Base-by-base conservation (phyloP, 805 yeast species). In the Nakazawaea holstii region DNA sequence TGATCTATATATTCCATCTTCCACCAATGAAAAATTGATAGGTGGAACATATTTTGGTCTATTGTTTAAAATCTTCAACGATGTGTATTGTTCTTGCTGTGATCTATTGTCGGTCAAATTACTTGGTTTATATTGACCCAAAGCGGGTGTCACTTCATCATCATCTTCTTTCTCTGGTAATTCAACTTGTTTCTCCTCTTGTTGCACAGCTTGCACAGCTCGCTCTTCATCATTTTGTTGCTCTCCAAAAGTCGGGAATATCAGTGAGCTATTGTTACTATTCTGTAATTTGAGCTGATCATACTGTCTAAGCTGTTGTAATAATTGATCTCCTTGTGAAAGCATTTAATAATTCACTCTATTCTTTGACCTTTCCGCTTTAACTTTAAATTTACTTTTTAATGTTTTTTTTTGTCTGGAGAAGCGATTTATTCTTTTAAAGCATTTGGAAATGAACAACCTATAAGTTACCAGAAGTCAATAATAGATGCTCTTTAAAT, bases 21-120 rank as follows among this genome's bases (percentile, higher is more conserved):
- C 96, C 2, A 94, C 96, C 20, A 88, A 77, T 0, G 95, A 79
- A 58, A 92, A 92, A 64, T 89, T 91, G 55, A 94, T 72, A 0
- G 99, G 99, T 4, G 99, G 99, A 1, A 91, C 95, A 52, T 72
- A 77, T 37, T 57, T 52, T 2, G 69, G 69, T 45, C 50, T 55
- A 15, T 52, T 55, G 36, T 61, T 64, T 32, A 58, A 51, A 30
- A 65, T 65, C 44, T 57, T 62, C 33, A 65, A 54, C 10, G 67
- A 60, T 1, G 68, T 65, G 51, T 62, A 62, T 15, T 57, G 51
- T 38, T 59, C 59, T 17, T 50, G 46, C 9, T 42, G n/a, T 26
- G 13, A 6, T 13, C 27, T 24, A 17, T 17, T 28, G 6, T 36
- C 13, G 24, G 14, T 28, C 29, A 10, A 1, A n/a, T 24, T 32